Conservation (phyloP, 177 flowering plant genomes). For the Vitis hybrid region DNA sequence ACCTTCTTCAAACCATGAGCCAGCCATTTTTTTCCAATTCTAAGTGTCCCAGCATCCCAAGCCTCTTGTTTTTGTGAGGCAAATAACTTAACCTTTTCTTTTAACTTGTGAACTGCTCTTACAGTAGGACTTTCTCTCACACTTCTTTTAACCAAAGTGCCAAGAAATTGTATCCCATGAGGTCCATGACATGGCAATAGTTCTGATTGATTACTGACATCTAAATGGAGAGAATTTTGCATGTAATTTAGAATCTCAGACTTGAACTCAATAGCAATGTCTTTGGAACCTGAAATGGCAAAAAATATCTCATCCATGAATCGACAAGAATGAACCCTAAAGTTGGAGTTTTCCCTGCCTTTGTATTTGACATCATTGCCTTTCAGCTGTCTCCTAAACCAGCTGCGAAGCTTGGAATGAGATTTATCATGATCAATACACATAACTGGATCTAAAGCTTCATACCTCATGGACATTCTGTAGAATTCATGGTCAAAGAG, state of each 20-base stretch:
- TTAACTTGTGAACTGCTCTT: conserved; percentile 82
- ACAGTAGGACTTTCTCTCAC: conserved; percentile 55
- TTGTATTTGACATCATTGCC: conserved; percentile 13
- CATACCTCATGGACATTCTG: conserved; percentile 71
- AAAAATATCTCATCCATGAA: conserved; percentile 87
- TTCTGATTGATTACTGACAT: conserved; percentile 40
- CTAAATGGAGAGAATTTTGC: conserved; percentile 48
- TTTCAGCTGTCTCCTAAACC: conserved; percentile 83
- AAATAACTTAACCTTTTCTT: conserved; percentile 69
- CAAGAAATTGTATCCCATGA: conserved; percentile 59
- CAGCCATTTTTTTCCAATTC: conserved; percentile 86
- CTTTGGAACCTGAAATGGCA: conserved; percentile 68
- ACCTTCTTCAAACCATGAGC: conserved; percentile 83
- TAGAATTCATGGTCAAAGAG: conserved; percentile 69
- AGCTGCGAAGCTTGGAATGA: conserved; percentile 58
- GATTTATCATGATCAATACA: conserved; percentile 22
- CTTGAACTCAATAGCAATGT: conserved; percentile 48
- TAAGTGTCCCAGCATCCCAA: conserved; percentile 66
- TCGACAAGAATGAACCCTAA: conserved; percentile 72
- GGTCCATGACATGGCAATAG: conserved; percentile 39
- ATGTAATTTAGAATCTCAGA: conserved; percentile 51
- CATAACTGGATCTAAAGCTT: conserved; percentile 44
- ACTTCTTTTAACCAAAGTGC: conserved; percentile 44
- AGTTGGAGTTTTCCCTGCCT: conserved; percentile 21
- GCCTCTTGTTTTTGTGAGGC: conserved; percentile 70